Conservation (phyloP, 2,329 filamentous ascomycete species). For the Hirsutella rhossiliensis region DNA sequence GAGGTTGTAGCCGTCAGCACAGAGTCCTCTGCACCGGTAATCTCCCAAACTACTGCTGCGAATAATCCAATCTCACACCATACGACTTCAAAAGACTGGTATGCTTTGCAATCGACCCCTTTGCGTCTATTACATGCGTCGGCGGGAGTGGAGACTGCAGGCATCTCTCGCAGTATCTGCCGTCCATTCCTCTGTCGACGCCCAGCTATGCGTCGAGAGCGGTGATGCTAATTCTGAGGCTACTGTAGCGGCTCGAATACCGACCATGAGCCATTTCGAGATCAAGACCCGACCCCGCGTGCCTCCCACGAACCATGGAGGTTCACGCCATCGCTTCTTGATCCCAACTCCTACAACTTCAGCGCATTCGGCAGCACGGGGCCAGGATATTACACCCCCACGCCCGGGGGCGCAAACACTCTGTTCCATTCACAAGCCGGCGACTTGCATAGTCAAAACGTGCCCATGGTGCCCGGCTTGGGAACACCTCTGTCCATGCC, state of each 20-base stretch:
- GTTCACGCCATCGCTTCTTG: constrained; percentile 80
- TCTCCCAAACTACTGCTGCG: constrained; percentile 19
- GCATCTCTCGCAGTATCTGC: too few relatives aligned
- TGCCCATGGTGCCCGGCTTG: constrained; percentile 63
- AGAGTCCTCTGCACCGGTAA: constrained; percentile 27
- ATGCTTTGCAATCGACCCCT: constrained; percentile 4
- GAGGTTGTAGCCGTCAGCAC: constrained; percentile 49
- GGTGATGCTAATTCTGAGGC: not conserved
- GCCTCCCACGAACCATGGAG: constrained; percentile 72
- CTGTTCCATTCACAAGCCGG: constrained; percentile 75
- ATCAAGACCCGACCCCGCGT: constrained; percentile 73
- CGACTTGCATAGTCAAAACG: constrained; percentile 73
- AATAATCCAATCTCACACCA: constrained; percentile 11
- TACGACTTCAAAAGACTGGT: constrained; percentile 15
- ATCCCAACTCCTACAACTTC: constrained; percentile 75
- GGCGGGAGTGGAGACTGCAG: too few relatives aligned
- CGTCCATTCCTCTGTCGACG: not conserved
- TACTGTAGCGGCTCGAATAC: constrained; percentile 11
- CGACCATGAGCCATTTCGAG: constrained; percentile 32
- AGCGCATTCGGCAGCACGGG: constrained; percentile 67
- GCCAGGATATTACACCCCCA: constrained; percentile 79
- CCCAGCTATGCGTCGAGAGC: not conserved
- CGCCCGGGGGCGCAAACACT: constrained; percentile 67
- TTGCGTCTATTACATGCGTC: too few relatives aligned
- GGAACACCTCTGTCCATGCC: constrained; percentile 74